Evolutionary conservation across 768 basidiomycete genomes (phyloP), one percentile per base, ranked within the genome.

Genomic region (Rhodotorula babjevae): DNA sequence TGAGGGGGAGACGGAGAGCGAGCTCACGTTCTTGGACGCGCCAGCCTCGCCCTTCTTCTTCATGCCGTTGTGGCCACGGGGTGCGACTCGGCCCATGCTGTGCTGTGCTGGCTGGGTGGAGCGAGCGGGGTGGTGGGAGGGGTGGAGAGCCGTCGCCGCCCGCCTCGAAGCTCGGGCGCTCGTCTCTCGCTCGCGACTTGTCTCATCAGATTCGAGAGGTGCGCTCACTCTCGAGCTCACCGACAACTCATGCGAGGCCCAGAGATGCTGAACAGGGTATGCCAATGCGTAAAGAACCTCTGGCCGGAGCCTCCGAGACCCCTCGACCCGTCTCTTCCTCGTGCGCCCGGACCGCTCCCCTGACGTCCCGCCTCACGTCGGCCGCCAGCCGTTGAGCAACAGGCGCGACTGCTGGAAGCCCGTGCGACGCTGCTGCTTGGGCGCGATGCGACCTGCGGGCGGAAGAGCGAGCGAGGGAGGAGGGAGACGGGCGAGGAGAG

Each of bases 341-440:
- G 36, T n/a, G n/a, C n/a, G n/a, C n/a, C n/a, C n/a, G n/a, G 25
- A 52, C 50, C 27, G 11, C 50, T 52, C 6, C 14, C 25, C 50
- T 27, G 2, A 23, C 50, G 21, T 6, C 50, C 25, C 25, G 6
- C 31, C 31, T 44, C 27, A 76, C 40, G 69, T 73, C 10, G 75
- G 71, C 56, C 75, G 61, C 75, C 75, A 76, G 10, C 75, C 75
- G 46, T 76, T 73, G 40, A 73, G 59, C 31, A 76, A 42, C 53
- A 76, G 44, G 15, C 75, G 65, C n/a, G 75, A 71, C 63, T 68
- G 65, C 66, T 76, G 75, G 82, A 93, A 94, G 25, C 87, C 87
- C 19, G 93, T 84, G 73, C 92, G 80, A 69, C 92, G 84, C 79
- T 94, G 92, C 10, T 90, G 92, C 82, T 94, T 94, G 12, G 90